Evolutionary conservation across 345 rosid genomes (phyloP).

Genomic region (Linum lewisii): DNA sequence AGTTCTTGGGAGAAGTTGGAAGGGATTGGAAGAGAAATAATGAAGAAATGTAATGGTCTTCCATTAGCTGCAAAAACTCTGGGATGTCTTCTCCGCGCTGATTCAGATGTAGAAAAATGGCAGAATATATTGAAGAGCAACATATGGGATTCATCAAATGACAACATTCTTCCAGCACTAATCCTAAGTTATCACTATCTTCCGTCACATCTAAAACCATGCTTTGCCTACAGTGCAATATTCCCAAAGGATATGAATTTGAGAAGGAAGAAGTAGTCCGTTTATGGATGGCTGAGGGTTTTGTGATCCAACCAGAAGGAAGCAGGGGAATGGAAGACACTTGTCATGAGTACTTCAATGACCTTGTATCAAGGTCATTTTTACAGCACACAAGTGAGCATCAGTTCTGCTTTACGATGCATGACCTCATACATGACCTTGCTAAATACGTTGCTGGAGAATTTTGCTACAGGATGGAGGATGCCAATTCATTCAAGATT

Average conservation of each 20-base stretch:
- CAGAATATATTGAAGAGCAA: background rate
- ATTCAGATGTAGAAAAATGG: background rate
- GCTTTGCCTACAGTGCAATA: background rate
- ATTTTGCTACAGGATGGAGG: constrained; percentile 8
- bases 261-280: background rate
- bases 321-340: background rate
- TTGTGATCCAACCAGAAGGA: background rate
- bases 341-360: background rate
- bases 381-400: background rate
- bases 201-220: background rate
- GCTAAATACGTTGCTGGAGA: background rate
- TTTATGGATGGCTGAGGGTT: constrained; percentile 5
- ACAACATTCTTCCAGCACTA: constrained; percentile 1
- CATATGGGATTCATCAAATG: background rate
- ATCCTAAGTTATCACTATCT: background rate
- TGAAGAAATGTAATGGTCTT: background rate
- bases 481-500: background rate
- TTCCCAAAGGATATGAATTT: constrained; percentile 1
- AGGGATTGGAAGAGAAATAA: background rate
- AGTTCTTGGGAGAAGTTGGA: background rate
- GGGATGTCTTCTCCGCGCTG: background rate
- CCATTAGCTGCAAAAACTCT: constrained; percentile 3
- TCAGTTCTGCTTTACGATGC: background rate
- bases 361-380: constrained; percentile 3
- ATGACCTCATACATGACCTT: background rate